These are phyloP conservation scores for Candida mesenterica DNA, from an alignment of 1,139 yeast species.

Conservation along the genomic window DNA sequence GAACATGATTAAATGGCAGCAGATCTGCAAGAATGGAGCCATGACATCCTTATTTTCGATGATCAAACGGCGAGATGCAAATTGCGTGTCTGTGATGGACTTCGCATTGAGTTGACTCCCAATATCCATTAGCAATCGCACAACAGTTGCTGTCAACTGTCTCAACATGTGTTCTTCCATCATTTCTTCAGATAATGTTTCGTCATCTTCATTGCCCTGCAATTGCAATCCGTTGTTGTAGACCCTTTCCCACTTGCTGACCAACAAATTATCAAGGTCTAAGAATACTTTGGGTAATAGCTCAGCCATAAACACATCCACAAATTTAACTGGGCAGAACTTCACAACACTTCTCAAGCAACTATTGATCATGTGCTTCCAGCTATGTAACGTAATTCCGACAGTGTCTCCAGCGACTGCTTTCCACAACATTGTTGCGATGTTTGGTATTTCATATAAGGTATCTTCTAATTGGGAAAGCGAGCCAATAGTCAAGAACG, in stretches of 20 bases:
- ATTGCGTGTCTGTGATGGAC: conserved; percentile 53
- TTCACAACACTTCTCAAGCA: conserved; percentile 84
- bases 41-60: conserved; percentile 63
- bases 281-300: conserved; percentile 73
- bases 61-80: conserved; percentile 63
- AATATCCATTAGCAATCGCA: conserved; percentile 80
- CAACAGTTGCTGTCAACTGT: conserved; percentile 93
- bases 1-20: conserved; percentile 75
- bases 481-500: conserved; percentile 85
- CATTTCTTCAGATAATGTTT: conserved; percentile 92
- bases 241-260: conserved; percentile 72
- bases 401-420: conserved; percentile 82
- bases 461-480: conserved; percentile 89
- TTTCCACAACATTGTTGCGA: conserved; percentile 74
- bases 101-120: conserved; percentile 68
- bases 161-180: conserved; percentile 94
- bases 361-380: conserved; percentile 94
- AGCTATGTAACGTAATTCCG: conserved; percentile 90
- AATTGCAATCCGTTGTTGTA: conserved; percentile 68
- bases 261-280: conserved; percentile 70
- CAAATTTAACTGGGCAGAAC: conserved; percentile 76
- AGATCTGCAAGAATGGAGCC: conserved; percentile 74
- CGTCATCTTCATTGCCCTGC: conserved; percentile 72
- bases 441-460: conserved; percentile 79
- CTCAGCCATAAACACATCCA: conserved; percentile 68